These are phyloP conservation scores for Xylaria digitata DNA, from an alignment of 2,329 filamentous ascomycete genomes.

Conservation along the genomic window DNA sequence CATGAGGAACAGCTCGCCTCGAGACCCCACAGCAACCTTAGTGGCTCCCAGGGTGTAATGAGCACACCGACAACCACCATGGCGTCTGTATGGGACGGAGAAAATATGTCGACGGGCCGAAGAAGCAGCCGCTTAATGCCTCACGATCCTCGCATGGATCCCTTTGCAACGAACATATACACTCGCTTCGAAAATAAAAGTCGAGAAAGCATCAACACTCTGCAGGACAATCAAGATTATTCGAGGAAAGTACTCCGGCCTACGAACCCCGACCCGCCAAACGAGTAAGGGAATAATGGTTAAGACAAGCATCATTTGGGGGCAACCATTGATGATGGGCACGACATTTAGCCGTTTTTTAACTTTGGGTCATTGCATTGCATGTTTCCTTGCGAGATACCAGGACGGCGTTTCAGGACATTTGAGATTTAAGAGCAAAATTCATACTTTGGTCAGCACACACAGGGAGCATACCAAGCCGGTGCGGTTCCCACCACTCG, in stretches of 20 bases:
- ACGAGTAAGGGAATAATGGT: conserved; percentile 42
- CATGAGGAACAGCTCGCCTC: conserved; percentile 57
- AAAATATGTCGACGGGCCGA: conserved; percentile 56
- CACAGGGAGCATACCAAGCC: conserved; percentile 38
- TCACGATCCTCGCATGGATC: conserved; percentile 72
- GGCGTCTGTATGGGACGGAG: conserved; percentile 54
- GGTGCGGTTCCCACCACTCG: not conserved
- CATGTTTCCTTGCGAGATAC: conserved; percentile 56
- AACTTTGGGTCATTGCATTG: conserved; percentile 53
- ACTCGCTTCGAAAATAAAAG: conserved; percentile 65
- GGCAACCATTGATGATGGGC: conserved; percentile 49
- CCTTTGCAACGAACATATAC: conserved; percentile 68
- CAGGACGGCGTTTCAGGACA: conserved; percentile 56
- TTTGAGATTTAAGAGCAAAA: conserved; percentile 35
- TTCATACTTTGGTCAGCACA: conserved; percentile 39
- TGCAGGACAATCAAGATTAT: conserved; percentile 74
- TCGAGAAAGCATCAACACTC: conserved; percentile 71
- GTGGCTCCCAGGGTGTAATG: conserved; percentile 63
- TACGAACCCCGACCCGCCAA: conserved; percentile 68
- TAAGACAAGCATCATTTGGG: conserved; percentile 28
- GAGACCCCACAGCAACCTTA: conserved; percentile 60
- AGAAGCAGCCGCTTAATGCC: conserved; percentile 67
- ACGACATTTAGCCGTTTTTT: conserved; percentile 47
- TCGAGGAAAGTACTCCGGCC: conserved; percentile 71
- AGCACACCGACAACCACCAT: conserved; percentile 59